These are phyloP conservation scores for Conringia planisiliqua DNA, from an alignment of 345 rosid species.

Conservation along the genomic window DNA sequence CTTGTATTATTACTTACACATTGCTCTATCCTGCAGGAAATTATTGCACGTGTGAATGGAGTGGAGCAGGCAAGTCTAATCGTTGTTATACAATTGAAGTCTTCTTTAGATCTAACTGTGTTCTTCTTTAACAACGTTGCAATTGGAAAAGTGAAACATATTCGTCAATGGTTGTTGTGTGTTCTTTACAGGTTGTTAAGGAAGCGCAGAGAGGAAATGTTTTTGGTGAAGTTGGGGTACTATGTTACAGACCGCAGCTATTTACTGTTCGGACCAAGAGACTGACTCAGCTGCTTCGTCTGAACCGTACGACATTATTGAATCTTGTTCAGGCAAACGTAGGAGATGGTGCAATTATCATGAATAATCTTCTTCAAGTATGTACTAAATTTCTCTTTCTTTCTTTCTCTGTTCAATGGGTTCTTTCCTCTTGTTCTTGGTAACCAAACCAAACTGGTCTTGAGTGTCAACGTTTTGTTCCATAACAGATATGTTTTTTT, in stretches of 20 bases:
- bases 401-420: not conserved
- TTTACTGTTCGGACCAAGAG: constrained; percentile 84
- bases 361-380: constrained; percentile 88
- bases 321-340: constrained; percentile 77
- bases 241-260: constrained; percentile 86
- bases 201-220: constrained; percentile 71
- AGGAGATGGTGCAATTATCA: constrained; percentile 86
- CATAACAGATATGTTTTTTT: not conserved
- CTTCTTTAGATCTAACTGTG: not conserved
- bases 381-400: not conserved
- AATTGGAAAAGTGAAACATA: not conserved
- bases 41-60: constrained; percentile 49
- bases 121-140: not conserved
- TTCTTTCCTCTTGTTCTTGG: not conserved
- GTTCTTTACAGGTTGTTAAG: constrained; percentile 49
- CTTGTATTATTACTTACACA: constrained; percentile 20
- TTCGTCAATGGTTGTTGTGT: constrained; percentile 2
- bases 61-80: constrained; percentile 58
- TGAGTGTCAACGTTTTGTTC: not conserved
- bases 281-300: constrained; percentile 79
- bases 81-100: not conserved
- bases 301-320: constrained; percentile 70
- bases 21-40: constrained; percentile 48
- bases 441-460: not conserved
- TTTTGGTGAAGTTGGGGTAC: constrained; percentile 75